These are phyloP conservation scores for Lotmaria passim DNA, from an alignment of 208 protist genomes.

Conservation along the genomic window DNA sequence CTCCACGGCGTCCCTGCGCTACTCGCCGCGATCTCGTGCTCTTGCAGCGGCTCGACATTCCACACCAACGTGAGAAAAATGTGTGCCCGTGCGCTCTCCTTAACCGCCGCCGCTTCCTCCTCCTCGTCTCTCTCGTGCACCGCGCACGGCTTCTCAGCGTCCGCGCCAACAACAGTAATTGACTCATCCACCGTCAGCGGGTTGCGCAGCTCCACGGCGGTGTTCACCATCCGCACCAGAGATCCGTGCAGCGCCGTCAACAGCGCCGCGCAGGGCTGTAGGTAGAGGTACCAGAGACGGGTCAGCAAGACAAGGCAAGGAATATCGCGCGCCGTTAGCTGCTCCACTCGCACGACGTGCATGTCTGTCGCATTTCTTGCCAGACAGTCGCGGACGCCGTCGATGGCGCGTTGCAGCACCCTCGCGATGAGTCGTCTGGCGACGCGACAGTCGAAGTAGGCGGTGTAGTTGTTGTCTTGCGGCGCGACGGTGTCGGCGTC, in stretches of 20 bases:
- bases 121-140: background rate
- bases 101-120: background rate
- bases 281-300: slow-evolving; percentile 26
- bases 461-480: background rate
- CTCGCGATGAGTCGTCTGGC: slow-evolving; percentile 11
- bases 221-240: slow-evolving; percentile 16
- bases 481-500: background rate
- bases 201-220: slow-evolving; percentile 18
- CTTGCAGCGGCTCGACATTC: slow-evolving; percentile 18
- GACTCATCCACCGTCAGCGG: slow-evolving; percentile 7
- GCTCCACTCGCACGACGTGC: slow-evolving; percentile 27
- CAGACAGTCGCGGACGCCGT: slow-evolving; percentile 16
- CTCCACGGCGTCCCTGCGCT: slow-evolving; percentile 12
- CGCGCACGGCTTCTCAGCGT: background rate
- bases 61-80: slow-evolving; percentile 28
- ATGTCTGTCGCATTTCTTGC: slow-evolving; percentile 13
- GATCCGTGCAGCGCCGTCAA: slow-evolving; percentile 3
- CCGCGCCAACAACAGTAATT: background rate
- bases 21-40: slow-evolving; percentile 8
- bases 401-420: slow-evolving; percentile 18
- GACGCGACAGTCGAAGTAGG: slow-evolving; percentile 6
- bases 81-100: background rate
- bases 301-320: slow-evolving; percentile 28
- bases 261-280: background rate
- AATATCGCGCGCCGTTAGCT: slow-evolving; percentile 20